Evolutionary conservation across 202 grass and related monocot species (phyloP).

Genomic region (Carex sylvatica): DNA sequence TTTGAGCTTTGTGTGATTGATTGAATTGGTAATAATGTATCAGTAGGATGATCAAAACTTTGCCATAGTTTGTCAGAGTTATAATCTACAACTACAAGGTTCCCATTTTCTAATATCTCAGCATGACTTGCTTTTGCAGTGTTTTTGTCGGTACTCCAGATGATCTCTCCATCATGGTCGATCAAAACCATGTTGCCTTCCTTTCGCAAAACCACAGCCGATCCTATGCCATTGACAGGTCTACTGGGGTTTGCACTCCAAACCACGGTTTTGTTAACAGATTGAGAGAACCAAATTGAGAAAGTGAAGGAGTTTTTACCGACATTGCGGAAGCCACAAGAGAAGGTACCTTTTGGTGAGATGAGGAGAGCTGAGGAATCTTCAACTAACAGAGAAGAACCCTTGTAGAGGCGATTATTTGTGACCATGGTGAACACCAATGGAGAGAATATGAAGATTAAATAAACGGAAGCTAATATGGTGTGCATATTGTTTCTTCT

Average conservation of each 20-base stretch:
- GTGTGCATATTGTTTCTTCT: neutral
- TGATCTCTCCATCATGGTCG: constrained; percentile 32
- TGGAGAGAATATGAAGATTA: constrained; percentile 2
- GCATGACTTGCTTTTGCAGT: constrained; percentile 17
- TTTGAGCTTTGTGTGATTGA: constrained; percentile 17
- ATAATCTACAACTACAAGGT: constrained; percentile 35
- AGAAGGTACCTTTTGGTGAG: constrained; percentile 25
- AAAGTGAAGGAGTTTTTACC: constrained; percentile 24
- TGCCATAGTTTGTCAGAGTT: constrained; percentile 35
- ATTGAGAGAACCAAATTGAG: constrained; percentile 44
- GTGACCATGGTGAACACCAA: neutral
- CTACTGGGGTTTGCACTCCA: constrained; percentile 53
- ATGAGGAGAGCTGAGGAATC: constrained; percentile 24
- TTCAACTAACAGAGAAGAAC: constrained; percentile 34
- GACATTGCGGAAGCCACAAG: constrained; percentile 26
- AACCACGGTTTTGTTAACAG: constrained; percentile 32
- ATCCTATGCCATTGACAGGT: constrained; percentile 41
- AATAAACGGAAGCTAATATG: neutral
- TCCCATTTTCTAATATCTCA: constrained; percentile 42
- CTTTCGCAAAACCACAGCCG: constrained; percentile 31
- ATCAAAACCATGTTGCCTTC: constrained; percentile 44
- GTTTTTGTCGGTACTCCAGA: constrained; percentile 29
- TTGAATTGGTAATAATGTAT: constrained; percentile 49
- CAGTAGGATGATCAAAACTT: constrained; percentile 53
- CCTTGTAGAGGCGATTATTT: constrained; percentile 21